Evolutionary conservation across 2,329 filamentous ascomycete species (phyloP).

Genomic region (Fusarium fujikuroi): DNA sequence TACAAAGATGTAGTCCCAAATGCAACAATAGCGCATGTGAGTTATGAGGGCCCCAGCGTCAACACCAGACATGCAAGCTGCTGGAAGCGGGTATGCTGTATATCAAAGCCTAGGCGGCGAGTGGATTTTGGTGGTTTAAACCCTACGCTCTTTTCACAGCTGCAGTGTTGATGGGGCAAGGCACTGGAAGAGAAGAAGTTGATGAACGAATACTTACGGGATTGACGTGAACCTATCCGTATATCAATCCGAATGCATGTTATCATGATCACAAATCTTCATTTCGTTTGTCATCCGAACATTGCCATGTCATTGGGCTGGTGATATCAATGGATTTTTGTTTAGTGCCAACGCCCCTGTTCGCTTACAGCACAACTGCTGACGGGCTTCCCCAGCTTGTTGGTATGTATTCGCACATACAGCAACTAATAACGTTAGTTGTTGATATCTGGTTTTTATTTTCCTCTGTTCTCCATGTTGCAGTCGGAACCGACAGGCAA

Average conservation of each 20-base stretch:
- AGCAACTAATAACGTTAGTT: not conserved
- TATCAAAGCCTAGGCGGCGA: conserved; percentile 1
- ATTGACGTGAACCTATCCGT: not conserved
- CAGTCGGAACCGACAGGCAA: conserved; percentile 27
- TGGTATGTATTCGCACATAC: not conserved
- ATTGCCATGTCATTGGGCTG: not conserved
- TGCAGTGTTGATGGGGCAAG: not conserved
- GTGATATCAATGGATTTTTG: conserved; percentile 2
- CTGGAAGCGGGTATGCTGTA: conserved; percentile 30
- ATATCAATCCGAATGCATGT: not conserved
- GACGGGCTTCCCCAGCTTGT: conserved; percentile 1
- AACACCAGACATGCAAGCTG: conserved; percentile 33
- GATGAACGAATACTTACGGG: not conserved
- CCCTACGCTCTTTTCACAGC: not conserved
- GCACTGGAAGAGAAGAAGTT: not conserved
- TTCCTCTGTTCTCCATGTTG: conserved; percentile 14
- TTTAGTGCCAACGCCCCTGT: conserved; percentile 3
- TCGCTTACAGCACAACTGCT: not conserved
- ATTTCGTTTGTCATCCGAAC: not conserved
- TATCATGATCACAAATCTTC: not conserved
- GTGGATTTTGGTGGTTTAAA: conserved; percentile 11
- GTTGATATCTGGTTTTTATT: not conserved
- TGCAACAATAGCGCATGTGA: conserved; percentile 16
- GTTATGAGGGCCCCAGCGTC: conserved; percentile 26
- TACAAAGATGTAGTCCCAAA: conserved; percentile 32